phyloP scores from a whole-genome alignment of 2,329 filamentous ascomycete species.

The Fusarium duplospermum region DNA sequence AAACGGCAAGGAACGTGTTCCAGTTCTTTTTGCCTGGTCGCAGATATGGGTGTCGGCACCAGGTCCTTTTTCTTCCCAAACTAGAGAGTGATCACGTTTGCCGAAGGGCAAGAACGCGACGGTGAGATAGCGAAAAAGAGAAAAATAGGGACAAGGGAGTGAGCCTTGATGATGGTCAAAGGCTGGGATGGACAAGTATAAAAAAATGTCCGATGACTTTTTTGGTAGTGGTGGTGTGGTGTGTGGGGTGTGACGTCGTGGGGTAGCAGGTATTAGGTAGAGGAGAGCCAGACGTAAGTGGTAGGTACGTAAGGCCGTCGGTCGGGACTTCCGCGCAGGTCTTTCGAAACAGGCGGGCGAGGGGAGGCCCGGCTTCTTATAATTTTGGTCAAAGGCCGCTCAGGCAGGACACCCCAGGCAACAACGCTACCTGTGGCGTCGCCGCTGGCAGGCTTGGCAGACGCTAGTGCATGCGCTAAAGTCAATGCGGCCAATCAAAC shows the following conservation, averaged over 20 bases:
- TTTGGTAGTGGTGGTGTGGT: slow-evolving; percentile 13
- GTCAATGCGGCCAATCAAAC: slow-evolving; percentile 53
- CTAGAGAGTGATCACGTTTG: slow-evolving; percentile 41
- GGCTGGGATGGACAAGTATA: slow-evolving; percentile 33
- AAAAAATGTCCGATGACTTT: slow-evolving; percentile 37
- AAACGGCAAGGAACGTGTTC: slow-evolving; percentile 55
- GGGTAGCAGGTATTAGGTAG: slow-evolving; percentile 48
- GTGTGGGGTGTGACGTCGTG: slow-evolving; percentile 51
- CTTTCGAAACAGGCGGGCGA: slow-evolving; percentile 61
- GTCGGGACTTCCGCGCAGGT: slow-evolving; percentile 68
- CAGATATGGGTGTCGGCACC: slow-evolving; percentile 41
- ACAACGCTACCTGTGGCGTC: slow-evolving; percentile 58
- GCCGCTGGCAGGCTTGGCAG: slow-evolving; percentile 53
- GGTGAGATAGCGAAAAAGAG: slow-evolving; percentile 27
- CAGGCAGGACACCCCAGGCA: slow-evolving; percentile 57
- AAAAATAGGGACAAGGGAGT: slow-evolving; percentile 12
- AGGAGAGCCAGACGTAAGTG: slow-evolving; percentile 59
- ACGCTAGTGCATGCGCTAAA: slow-evolving; percentile 52
- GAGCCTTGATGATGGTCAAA: slow-evolving; percentile 19
- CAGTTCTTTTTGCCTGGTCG: slow-evolving; percentile 53
- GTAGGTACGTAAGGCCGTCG: slow-evolving; percentile 64
- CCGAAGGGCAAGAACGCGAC: slow-evolving; percentile 20
- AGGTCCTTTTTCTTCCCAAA: slow-evolving; percentile 33
- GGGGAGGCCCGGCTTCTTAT: slow-evolving; percentile 68
- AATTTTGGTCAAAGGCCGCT: slow-evolving; percentile 59